Evolutionary conservation across 176 grass and related monocot species (phyloP), one percentile per base, ranked within the genome.

Genomic region (Oryza officinalis): DNA sequence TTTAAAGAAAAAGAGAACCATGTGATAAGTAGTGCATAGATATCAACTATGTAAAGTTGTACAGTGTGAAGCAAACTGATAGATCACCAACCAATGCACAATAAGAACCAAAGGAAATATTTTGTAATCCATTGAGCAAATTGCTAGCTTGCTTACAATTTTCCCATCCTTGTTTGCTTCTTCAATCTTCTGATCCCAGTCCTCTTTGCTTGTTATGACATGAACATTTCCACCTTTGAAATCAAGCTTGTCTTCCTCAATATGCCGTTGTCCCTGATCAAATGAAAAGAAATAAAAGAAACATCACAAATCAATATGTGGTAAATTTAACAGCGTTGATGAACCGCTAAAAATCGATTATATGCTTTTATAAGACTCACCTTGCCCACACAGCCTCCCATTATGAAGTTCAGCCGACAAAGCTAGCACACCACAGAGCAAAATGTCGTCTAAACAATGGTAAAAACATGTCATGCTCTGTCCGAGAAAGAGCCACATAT

Each of bases 91-190:
- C 18, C 30, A 47, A 26, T 43, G 30, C n/a, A 37, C 40, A 41
- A 86, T 9, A 50, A 73, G 4, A 90, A 78, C 52, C 47, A 40
- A 59, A 61, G 0, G 26, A 40, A 13, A 26, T 32, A 5, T 78
- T 6, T 6, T 25, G 30, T 49, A 50, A 67, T 31, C 40, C n/a
- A 6, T 46, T 31, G 45, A 88, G 43, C 0, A 31, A 67, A 41
- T 18, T 52, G 47, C 2, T 9, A 67, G n/a, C 79, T 79, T 85
- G 35, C 93, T 93, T 92, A 99, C 96, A 5, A 88, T 92, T 87
- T 92, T 99, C 57, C 91, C 93, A 89, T 89, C 92, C 63, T 88
- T 90, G 74, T 93, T 92, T 87, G 96, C 96, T 89, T 99, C 89
- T 57, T 75, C 86, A 69, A 96, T 83, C 86, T 96, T 95, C 81